Conservation (phyloP, 257 asterid genomes). For the Striga asiatica region DNA sequence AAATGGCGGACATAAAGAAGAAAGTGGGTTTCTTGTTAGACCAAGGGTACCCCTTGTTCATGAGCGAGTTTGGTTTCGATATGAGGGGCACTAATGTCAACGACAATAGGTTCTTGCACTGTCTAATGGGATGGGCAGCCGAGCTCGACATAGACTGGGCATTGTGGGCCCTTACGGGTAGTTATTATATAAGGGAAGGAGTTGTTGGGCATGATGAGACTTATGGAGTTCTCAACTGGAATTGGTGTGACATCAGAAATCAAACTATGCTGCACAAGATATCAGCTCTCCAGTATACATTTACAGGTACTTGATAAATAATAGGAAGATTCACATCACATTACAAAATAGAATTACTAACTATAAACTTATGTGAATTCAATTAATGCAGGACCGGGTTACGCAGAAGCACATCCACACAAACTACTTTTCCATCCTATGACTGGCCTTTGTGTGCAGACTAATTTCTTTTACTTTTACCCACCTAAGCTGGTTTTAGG, state of each 20-base stretch:
- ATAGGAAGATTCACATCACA: too few relatives aligned
- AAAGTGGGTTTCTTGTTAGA: conserved; percentile 55
- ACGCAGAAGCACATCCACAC: conserved; percentile 33
- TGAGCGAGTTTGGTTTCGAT: conserved; percentile 84
- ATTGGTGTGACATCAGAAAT: conserved; percentile 65
- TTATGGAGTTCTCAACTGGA: conserved; percentile 67
- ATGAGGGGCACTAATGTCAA: conserved; percentile 72
- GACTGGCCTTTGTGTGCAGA: conserved; percentile 65
- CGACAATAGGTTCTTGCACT: conserved; percentile 74
- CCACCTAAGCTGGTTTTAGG: conserved; percentile 58
- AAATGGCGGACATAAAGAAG: conserved; percentile 30
- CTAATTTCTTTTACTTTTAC: conserved; percentile 35
- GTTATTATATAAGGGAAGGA: conserved; percentile 69
- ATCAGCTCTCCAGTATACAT: conserved; percentile 60
- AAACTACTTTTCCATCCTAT: conserved; percentile 67
- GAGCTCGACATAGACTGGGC: conserved; percentile 85
- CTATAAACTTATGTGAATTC: not conserved
- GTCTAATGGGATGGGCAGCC: conserved; percentile 92
- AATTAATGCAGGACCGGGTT: conserved; percentile 69
- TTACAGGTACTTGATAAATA: conserved; percentile 74
- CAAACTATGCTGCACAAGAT: conserved; percentile 46
- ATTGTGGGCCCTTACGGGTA: conserved; percentile 77
- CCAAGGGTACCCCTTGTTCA: conserved; percentile 81
- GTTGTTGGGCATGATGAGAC: conserved; percentile 52
- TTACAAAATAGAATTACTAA: not conserved